Conservation (phyloP, 306 rosid genomes). For the Pyrus pyrifolia region DNA sequence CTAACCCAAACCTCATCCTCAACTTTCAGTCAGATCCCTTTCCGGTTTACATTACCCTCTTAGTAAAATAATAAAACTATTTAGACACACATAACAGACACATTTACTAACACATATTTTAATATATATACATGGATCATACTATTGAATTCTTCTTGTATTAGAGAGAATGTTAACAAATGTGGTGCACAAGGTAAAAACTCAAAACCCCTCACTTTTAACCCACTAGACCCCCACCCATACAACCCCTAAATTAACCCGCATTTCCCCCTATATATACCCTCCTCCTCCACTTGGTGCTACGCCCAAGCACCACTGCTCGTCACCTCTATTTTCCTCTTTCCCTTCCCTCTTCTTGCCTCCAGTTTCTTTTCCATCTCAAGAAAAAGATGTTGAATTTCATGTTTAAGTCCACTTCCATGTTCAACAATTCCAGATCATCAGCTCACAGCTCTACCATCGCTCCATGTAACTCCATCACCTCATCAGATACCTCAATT, state of each 20-base stretch:
- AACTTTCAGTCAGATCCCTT: background rate
- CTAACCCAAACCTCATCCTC: background rate
- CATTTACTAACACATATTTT: too few relatives aligned
- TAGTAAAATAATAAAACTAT: background rate
- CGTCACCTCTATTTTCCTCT: background rate
- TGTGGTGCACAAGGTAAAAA: background rate
- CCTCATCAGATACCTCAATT: background rate
- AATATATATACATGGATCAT: background rate
- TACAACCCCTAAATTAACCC: background rate
- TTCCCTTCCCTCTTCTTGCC: background rate
- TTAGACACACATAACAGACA: too few relatives aligned
- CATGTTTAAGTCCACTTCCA: background rate
- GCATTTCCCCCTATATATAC: background rate
- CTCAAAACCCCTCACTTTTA: background rate
- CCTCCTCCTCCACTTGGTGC: background rate
- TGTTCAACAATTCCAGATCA: background rate
- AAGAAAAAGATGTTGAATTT: too few relatives aligned
- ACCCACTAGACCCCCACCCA: background rate
- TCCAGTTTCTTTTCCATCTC: background rate
- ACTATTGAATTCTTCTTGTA: background rate
- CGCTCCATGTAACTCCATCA: background rate
- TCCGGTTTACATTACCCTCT: background rate
- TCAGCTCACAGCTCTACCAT: background rate
- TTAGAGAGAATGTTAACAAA: background rate
- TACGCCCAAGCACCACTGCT: background rate